Base-by-base conservation (phyloP, 208 protist species). In the Zelonia costaricensis region DNA sequence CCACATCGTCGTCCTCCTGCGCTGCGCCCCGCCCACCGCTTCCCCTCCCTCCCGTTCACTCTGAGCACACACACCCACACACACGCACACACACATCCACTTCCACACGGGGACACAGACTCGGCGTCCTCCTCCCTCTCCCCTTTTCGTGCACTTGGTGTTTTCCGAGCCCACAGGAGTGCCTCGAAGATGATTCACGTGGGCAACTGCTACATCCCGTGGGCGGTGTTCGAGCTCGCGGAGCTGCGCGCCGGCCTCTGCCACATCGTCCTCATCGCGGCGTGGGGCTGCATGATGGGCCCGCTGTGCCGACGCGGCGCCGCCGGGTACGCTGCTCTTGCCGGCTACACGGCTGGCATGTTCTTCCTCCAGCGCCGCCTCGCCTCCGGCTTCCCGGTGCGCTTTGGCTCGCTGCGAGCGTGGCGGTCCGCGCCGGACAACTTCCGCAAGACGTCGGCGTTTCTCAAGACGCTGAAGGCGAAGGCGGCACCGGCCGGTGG, bases 301-400 rank as follows among this genome's bases (percentile, higher is more conserved):
- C 64, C 45, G 18, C 35, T 70, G 18, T 22, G 4, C 55, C 54
- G 31, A 15, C 43, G 64, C 30, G 68, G 39, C 16, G 13, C 39
- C 44, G 2, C 23, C 1, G 59, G 64, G 13, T 33, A 40, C 16
- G 31, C 40, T 1, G n/a, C 54, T 3, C 35, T 66, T 13, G 27
- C 39, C 9, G 35, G 7, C 8, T 84, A 77, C 51, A 46, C 74
- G 4, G 52, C 23, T 1, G 60, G 22, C 39, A 74, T 84, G 72
- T 77, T 79, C 35, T 74, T 74, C 46, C 62, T 80, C 12, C 78
- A 76, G 30, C 62, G 73, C 23, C 73, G 78, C 23, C 39, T 84
- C 28, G 78, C 78, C 43, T 84, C 78, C 13, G 78, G 78, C n/a
- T 31, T 80, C 23, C 66, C 73, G 12, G 25, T 84, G 15, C 62